phyloP scores from a whole-genome alignment of 2,329 filamentous ascomycete genomes.

The Podosphaera aphanis region DNA sequence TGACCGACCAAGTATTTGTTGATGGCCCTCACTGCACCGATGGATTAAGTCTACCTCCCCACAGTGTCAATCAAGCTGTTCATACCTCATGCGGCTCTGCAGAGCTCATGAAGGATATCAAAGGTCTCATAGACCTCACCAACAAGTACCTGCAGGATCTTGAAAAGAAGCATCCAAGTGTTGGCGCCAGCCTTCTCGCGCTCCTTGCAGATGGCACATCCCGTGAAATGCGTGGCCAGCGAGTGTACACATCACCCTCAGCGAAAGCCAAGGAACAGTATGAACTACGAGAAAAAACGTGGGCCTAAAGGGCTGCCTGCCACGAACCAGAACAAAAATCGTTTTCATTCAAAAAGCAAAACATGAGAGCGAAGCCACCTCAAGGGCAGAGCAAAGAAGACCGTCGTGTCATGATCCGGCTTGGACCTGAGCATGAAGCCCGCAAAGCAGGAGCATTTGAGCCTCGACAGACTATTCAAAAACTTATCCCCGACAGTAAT shows the following conservation, averaged over 20 bases:
- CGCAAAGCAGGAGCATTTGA: not conserved
- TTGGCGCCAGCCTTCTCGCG: too few relatives aligned
- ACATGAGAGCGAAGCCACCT: too few relatives aligned
- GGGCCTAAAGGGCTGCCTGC: not conserved
- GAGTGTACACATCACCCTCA: not conserved
- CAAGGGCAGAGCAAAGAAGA: not conserved
- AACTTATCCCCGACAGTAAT: not conserved
- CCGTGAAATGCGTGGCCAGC: not conserved
- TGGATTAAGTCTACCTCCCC: too few relatives aligned
- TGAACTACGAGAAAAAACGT: not conserved
- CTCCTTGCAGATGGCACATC: not conserved
- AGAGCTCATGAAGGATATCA: not conserved
- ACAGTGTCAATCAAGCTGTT: too few relatives aligned
- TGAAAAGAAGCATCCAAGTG: too few relatives aligned
- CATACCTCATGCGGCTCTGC: too few relatives aligned
- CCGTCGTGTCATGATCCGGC: not conserved
- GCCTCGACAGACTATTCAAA: not conserved
- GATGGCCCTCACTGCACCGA: too few relatives aligned
- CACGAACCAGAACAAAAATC: not conserved
- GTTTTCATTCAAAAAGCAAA: not conserved
- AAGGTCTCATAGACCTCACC: not conserved
- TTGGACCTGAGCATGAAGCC: not conserved
- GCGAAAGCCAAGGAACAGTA: not conserved
- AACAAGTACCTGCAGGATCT: not conserved
- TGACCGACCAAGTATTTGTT: too few relatives aligned